Percentiles rank a stretch among this genome's conserved stretches.
phyloP scores from a whole-genome alignment of 108 stramenopile genomes.

The Mediolabrus comicus region DNA sequence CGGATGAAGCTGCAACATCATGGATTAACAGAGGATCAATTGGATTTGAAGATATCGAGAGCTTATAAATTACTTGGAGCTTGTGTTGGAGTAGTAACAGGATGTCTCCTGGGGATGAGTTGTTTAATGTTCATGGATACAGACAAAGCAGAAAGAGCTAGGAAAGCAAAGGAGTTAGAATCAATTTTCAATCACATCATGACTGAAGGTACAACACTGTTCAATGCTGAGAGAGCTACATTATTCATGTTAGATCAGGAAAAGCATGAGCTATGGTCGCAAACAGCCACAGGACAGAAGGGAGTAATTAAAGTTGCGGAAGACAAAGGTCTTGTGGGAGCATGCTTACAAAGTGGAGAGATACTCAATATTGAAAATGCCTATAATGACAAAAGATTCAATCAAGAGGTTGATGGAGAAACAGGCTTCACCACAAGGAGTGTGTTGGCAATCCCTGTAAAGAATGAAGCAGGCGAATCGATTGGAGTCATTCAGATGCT shows the following conservation, averaged over 20 bases:
- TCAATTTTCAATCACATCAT: conserved; percentile 61
- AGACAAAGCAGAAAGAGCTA: conserved; percentile 60
- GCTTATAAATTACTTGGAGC: conserved; percentile 54
- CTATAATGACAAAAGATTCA: conserved; percentile 60
- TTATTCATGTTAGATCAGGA: conserved; percentile 57
- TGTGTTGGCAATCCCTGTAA: conserved; percentile 55
- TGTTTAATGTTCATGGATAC: conserved; percentile 84
- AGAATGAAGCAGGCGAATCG: conserved; percentile 33
- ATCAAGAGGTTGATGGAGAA: conserved; percentile 51
- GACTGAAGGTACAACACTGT: conserved; percentile 44
- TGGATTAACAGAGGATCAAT: conserved; percentile 57
- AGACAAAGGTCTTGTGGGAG: conserved; percentile 48
- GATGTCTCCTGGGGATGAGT: conserved; percentile 84
- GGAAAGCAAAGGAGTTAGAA: conserved; percentile 64
- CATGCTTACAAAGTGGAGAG: conserved; percentile 25
- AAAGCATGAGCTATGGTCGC: conserved; percentile 48
- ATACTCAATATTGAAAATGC: conserved; percentile 59
- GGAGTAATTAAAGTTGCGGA: conserved; percentile 49
- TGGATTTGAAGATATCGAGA: conserved; percentile 37
- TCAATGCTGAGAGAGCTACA: conserved; percentile 57
- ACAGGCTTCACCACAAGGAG: conserved; percentile 65
- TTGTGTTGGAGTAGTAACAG: conserved; percentile 75
- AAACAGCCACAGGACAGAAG: conserved; percentile 43
- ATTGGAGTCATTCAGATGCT: conserved; percentile 60
- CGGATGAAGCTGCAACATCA: conserved; percentile 59